Evolutionary conservation across 306 rosid genomes (phyloP), one percentile per base, ranked within the genome.

Genomic region (Acacia acuminata): DNA sequence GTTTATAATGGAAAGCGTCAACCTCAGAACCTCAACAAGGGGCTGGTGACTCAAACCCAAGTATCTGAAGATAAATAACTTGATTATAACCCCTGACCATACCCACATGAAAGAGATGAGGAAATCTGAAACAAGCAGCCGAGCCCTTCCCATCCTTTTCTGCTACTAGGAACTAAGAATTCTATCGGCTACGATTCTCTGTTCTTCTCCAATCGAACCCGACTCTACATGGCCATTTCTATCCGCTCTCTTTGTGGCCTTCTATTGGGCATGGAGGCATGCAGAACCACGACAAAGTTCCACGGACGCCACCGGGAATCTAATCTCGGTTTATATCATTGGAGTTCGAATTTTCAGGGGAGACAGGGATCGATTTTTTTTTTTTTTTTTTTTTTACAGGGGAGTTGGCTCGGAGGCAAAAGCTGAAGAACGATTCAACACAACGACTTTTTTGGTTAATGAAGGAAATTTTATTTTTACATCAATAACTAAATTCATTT

Each of bases 61-160:
- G 32, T 79, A 0, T 10, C 76, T 48, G 81, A 77, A 75, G 66
- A 88, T 91, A 30, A 90, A 76, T 2, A 87, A 67, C 84, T 91
- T 90, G 63, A 87, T 60, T 12, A 96, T 66, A 83, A 86, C 89
- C 53, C 92, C 91, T 3, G 99, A 91, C 84, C 92, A 94, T n/a
- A 89, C 94, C 98, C 99, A 96, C 97, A 91, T 91, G 87, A 92
- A 92, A 47, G 99, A 91, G 2, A 91, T 27, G 12, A 80, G 27
- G 47, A 94, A 92, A 87, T 96, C 99, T 3, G 93, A 86, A 0
- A 78, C 66, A 3, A 92, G 81, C 83, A 91, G 64, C 67, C 82
- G 83, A 71, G 47, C 73, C 55, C 85, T 73, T 79, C 82, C 94
- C 94, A 88, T 87, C 76, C 74, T 45, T 38, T 15, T 47, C 7